These are phyloP conservation scores for Rubroshorea leprosula DNA, from an alignment of 345 rosid species.

Conservation along the genomic window DNA sequence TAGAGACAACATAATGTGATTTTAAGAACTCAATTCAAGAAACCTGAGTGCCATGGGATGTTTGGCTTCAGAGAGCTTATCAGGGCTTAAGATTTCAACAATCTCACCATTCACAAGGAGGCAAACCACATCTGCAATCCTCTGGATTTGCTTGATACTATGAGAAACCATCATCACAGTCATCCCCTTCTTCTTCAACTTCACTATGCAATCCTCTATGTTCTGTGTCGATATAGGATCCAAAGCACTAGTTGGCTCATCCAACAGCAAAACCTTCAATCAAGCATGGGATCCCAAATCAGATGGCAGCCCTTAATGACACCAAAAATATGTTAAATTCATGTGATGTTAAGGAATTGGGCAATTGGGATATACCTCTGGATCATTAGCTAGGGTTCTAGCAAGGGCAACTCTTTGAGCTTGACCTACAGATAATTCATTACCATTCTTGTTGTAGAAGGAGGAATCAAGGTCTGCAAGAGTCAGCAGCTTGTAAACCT, in stretches of 20 bases:
- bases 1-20: neutral
- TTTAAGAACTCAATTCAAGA: conserved; percentile 55
- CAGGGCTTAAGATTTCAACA: conserved; percentile 80
- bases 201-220: conserved; percentile 75
- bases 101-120: conserved; percentile 72
- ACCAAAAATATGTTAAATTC: conserved; percentile 23
- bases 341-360: neutral
- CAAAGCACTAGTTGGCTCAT: conserved; percentile 85
- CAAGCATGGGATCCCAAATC: conserved; percentile 65
- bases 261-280: conserved; percentile 79
- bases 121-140: conserved; percentile 74
- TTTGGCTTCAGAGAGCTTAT: conserved; percentile 53
- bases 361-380: conserved; percentile 39
- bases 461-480: conserved; percentile 81
- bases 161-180: conserved; percentile 74
- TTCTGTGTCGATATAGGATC: conserved; percentile 84
- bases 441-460: conserved; percentile 41
- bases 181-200: conserved; percentile 61
- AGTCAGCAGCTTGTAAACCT: conserved; percentile 50
- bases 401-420: conserved; percentile 96
- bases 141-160: conserved; percentile 86
- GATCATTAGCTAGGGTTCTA: conserved; percentile 79
- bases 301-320: too few species aligned
- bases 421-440: conserved; percentile 80
- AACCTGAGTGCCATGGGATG: conserved; percentile 82